Conservation (phyloP, 306 rosid genomes). For the Oemleria cerasiformis region DNA sequence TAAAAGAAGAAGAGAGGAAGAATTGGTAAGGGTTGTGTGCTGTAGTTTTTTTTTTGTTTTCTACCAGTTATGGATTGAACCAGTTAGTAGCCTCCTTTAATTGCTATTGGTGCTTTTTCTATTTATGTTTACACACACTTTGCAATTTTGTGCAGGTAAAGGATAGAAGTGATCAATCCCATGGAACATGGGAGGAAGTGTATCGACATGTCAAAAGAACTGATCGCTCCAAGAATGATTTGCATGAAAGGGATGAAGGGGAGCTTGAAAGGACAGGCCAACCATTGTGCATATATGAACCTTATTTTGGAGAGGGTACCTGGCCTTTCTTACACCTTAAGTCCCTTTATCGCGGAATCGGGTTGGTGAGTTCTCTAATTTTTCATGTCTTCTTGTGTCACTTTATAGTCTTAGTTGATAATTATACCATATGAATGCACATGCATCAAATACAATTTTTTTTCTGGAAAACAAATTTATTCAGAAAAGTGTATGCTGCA, state of each 20-base stretch:
- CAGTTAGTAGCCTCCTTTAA: background rate
- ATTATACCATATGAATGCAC: background rate
- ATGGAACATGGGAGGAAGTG: constrained; percentile 91
- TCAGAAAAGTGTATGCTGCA: background rate
- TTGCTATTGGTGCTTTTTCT: constrained; percentile 5
- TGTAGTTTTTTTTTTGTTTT: background rate
- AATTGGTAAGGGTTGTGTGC: constrained; percentile 56
- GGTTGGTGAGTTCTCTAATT: constrained; percentile 61
- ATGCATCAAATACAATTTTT: background rate
- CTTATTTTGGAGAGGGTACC: constrained; percentile 86
- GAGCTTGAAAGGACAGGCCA: constrained; percentile 98
- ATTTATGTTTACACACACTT: constrained; percentile 12
- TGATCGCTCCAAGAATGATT: constrained; percentile 77
- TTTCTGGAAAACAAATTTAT: background rate
- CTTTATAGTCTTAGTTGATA: background rate
- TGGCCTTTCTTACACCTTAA: constrained; percentile 87
- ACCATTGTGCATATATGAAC: constrained; percentile 88
- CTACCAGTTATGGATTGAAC: constrained; percentile 4
- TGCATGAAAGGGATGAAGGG: constrained; percentile 93
- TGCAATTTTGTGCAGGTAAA: constrained; percentile 58
- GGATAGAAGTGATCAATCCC: constrained; percentile 84
- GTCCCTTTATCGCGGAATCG: constrained; percentile 88
- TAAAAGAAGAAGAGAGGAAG: constrained; percentile 75
- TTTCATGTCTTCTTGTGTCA: background rate
- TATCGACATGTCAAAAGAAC: constrained; percentile 73